Evolutionary conservation across 495 filamentous ascomycete species (phyloP), one percentile per base, ranked within the genome.

Genomic region (Daldinia concentrica): DNA sequence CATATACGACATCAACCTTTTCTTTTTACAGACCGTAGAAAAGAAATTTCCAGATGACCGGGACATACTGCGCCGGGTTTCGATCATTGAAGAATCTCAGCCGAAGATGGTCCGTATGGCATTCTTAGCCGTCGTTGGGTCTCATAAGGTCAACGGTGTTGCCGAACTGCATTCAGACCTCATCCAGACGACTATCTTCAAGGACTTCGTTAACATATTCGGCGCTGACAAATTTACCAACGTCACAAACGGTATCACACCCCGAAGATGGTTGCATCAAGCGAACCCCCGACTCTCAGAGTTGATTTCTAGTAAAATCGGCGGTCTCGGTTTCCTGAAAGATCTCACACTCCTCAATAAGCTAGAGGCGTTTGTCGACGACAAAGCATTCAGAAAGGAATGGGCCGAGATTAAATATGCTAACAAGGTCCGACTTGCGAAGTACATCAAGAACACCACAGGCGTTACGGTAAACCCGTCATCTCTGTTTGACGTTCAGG

Each of bases 21-120:
- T 88, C 78, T 99, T 99, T 86, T 79, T 99, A 55, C 95, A 97
- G 77, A 81, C 74, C 5, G 94, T 99, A 11, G 95, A 99, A 83
- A 90, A 90, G 77, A 86, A 85, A 60, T 98, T 97, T 84, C 95
- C 95, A 43, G 89, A 93, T 22, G 92, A 98, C 69, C 88, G 92
- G 29, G 95, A 97, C 0, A 82, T 99, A 68, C 87, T 99, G 30
- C 76, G 83, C 15, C 86, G 92, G 17, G 93, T 98, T 22, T 98
- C 95, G 4, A 94, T 99, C 73, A 97, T 99, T 61, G 95, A 99
- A 80, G 95, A 99, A 80, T 92, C 92, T 7, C 90, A 95, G 75
- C 93, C 95, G n/a, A 94, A 98, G 87, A 96, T 97, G 90, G 89
- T 99, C 58, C 91, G 94, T 74, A 99, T 99, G 95, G 95, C 96